Percentiles rank a stretch among this genome's conserved stretches.
These are phyloP conservation scores for Mimosa bimucronata DNA, from an alignment of 306 rosid species.

Conservation along the genomic window DNA sequence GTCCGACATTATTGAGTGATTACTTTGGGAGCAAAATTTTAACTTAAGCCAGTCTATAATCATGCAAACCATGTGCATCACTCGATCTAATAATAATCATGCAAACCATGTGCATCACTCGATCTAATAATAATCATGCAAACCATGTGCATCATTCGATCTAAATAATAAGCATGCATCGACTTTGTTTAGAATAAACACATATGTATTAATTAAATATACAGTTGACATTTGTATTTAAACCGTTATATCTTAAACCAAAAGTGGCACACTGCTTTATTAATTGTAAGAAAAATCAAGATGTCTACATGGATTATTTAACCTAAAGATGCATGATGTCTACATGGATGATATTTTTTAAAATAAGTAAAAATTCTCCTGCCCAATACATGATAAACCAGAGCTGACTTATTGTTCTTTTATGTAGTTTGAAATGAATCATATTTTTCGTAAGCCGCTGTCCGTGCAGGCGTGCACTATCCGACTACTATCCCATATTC, in stretches of 20 bases:
- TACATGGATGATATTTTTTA: neutral
- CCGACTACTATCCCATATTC: neutral
- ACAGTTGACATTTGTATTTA: neutral
- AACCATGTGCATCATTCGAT: too few species aligned
- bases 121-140: too few species aligned
- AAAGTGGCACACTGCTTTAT: neutral
- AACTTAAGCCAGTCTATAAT: too few species aligned
- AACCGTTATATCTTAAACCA: neutral
- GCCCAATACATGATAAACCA: neutral
- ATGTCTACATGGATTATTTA: too few species aligned
- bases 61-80: too few species aligned
- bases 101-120: too few species aligned
- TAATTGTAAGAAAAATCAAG: neutral
- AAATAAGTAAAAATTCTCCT: neutral
- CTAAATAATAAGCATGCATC: too few species aligned
- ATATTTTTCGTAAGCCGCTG: neutral
- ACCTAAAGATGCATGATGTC: too few species aligned
- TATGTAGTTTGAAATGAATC: neutral
- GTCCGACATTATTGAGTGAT: too few species aligned
- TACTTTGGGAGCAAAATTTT: too few species aligned
- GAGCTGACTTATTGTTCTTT: neutral
- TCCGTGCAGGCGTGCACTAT: neutral
- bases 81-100: too few species aligned
- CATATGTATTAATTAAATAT: neutral
- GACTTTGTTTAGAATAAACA: too few species aligned